phyloP scores from a whole-genome alignment of 192 early-diverging fungal genomes.

The Podila clonocystis region DNA sequence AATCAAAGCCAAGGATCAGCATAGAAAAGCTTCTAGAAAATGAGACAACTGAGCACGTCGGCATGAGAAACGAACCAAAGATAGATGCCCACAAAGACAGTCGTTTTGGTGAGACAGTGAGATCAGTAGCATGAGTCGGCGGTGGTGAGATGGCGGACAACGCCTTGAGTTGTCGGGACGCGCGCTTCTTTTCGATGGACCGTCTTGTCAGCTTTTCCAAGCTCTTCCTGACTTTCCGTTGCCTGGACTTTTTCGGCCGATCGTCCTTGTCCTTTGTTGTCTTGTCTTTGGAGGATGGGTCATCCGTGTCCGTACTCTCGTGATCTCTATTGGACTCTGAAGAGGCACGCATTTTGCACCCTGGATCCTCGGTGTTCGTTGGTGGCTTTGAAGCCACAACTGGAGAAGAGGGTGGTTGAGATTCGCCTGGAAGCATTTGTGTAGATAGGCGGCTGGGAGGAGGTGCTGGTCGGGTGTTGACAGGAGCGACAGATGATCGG shows the following conservation, averaged over 20 bases:
- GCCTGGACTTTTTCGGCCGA: background rate
- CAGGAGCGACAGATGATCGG: slow-evolving; percentile 10
- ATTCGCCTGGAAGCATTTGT: background rate
- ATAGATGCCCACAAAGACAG: slow-evolving; percentile 44
- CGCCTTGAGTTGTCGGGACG: slow-evolving; percentile 34
- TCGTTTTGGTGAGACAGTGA: slow-evolving; percentile 29
- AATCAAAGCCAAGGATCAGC: background rate
- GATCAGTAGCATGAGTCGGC: background rate
- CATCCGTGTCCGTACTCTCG: slow-evolving; percentile 15
- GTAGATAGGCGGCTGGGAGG: slow-evolving; percentile 15
- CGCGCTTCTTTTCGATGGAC: slow-evolving; percentile 29
- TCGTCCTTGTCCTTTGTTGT: slow-evolving; percentile 7
- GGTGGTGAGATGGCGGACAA: slow-evolving; percentile 15
- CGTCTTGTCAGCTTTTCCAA: slow-evolving; percentile 34
- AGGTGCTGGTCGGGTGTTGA: slow-evolving; percentile 4
- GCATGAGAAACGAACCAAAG: slow-evolving; percentile 22
- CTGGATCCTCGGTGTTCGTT: background rate
- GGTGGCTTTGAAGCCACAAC: background rate
- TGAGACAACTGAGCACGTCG: no score
- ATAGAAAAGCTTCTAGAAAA: background rate
- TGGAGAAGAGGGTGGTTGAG: background rate
- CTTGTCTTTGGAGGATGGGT: background rate
- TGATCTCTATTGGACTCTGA: slow-evolving; percentile 3
- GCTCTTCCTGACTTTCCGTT: slow-evolving; percentile 38
- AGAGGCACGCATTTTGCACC: background rate